Evolutionary conservation across 371 early-diverging fungal species (phyloP).

Genomic region (Rhizopus arrhizus): DNA sequence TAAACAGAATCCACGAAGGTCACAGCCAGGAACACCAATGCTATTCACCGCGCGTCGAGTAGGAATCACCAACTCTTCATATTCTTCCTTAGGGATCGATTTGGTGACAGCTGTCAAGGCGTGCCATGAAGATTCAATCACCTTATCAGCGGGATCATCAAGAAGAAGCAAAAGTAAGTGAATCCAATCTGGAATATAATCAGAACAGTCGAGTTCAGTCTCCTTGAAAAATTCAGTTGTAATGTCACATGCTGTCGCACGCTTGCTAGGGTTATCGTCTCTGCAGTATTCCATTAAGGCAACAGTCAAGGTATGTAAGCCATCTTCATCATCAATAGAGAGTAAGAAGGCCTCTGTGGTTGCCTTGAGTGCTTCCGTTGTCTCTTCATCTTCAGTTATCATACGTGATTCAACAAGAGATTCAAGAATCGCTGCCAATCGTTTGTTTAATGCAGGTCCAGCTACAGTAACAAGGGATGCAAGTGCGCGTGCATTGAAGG

Average conservation of each 20-base stretch:
- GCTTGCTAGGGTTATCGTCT: constrained; percentile 56
- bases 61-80: constrained; percentile 78
- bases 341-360: constrained; percentile 69
- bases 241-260: constrained; percentile 63
- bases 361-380: constrained; percentile 66
- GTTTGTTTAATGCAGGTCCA: constrained; percentile 81
- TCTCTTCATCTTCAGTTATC: constrained; percentile 67
- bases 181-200: constrained; percentile 85
- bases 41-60: constrained; percentile 70
- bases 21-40: constrained; percentile 61
- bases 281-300: constrained; percentile 69
- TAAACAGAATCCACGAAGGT: constrained; percentile 84
- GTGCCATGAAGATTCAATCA: constrained; percentile 74
- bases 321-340: constrained; percentile 78
- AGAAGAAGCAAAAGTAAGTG: constrained; percentile 72
- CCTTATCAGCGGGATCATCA: constrained; percentile 56
- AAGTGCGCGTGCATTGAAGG: constrained; percentile 91
- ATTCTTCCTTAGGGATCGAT: constrained; percentile 79
- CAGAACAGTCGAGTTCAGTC: constrained; percentile 60
- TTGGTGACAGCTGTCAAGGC: constrained; percentile 83
- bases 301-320: constrained; percentile 71
- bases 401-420: constrained; percentile 78
- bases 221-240: constrained; percentile 73
- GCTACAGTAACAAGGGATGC: constrained; percentile 91
- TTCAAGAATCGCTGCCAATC: constrained; percentile 76